Conservation (phyloP, 2,329 filamentous ascomycete genomes). For the Aspergillus quadrilineatus region DNA sequence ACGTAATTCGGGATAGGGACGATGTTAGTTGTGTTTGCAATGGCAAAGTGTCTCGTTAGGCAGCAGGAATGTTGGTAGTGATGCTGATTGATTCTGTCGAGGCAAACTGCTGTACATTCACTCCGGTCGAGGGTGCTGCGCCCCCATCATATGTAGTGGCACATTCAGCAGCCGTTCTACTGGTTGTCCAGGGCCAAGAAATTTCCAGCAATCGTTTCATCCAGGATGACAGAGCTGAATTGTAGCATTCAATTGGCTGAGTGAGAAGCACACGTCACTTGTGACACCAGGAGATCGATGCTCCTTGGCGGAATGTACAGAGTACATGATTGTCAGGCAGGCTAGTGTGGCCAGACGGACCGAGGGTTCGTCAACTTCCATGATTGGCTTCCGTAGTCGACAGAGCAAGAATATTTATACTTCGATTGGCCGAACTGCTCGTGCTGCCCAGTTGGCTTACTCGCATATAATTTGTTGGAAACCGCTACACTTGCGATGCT, state of each 20-base stretch:
- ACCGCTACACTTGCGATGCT: no score
- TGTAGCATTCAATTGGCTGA: neutral
- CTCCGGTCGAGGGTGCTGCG: neutral
- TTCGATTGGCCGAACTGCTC: no score
- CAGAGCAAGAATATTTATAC: no score
- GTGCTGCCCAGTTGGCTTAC: no score
- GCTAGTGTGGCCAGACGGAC: no score
- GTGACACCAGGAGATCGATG: neutral
- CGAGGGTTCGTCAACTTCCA: no score
- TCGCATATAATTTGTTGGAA: no score
- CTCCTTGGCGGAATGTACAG: no score
- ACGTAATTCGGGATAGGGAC: neutral
- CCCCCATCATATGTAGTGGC: neutral
- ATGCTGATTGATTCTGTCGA: neutral
- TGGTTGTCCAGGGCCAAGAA: neutral
- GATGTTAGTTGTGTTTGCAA: neutral
- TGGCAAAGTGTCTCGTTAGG: neutral
- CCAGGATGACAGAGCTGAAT: neutral
- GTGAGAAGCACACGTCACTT: neutral
- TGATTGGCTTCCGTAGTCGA: no score
- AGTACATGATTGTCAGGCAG: no score
- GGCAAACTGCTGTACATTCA: conserved; percentile 12
- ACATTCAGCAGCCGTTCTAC: neutral
- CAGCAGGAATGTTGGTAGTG: neutral
- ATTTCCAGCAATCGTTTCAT: neutral